These are phyloP conservation scores for Chlorella sorokiniana DNA, from an alignment of 139 green algal genomes.

Conservation along the genomic window DNA sequence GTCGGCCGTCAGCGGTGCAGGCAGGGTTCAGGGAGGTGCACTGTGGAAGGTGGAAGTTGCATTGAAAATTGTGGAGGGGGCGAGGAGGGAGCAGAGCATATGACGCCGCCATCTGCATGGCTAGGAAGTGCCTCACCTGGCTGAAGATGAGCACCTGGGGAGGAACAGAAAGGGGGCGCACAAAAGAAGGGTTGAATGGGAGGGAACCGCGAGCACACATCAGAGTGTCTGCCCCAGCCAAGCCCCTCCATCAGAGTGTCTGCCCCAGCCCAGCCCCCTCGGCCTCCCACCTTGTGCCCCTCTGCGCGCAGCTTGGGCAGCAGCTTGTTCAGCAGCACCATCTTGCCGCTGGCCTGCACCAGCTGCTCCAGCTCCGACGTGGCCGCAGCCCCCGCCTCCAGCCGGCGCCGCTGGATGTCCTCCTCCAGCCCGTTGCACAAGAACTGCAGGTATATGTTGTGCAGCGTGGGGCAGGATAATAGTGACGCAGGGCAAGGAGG, in stretches of 20 bases:
- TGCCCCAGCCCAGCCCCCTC: background rate
- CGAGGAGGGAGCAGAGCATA: too few relatives aligned
- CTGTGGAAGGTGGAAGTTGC: background rate
- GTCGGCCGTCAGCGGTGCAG: background rate
- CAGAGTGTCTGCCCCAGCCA: background rate
- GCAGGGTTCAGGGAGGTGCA: background rate
- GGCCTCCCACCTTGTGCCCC: constrained; percentile 61
- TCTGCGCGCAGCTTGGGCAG: constrained; percentile 81
- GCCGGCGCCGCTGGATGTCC: constrained; percentile 58
- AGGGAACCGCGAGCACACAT: too few relatives aligned
- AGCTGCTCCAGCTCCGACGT: constrained; percentile 63
- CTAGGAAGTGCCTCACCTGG: background rate
- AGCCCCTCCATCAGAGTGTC: background rate
- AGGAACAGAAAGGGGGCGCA: background rate
- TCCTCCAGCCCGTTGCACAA: constrained; percentile 88
- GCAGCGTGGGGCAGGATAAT: too few relatives aligned
- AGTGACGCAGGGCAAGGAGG: too few relatives aligned
- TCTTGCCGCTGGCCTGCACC: constrained; percentile 78
- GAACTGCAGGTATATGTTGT: constrained; percentile 57
- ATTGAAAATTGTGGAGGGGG: background rate
- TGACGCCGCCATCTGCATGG: background rate
- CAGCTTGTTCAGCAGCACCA: constrained; percentile 84
- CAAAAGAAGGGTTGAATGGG: too few relatives aligned
- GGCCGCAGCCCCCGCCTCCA: background rate
- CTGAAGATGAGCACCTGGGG: constrained; percentile 1